A percentile compares a stretch with the other conserved stretches of the same genome.
Conservation (phyloP, 192 early-diverging fungal species). For the Backusella parvicylindrica region DNA sequence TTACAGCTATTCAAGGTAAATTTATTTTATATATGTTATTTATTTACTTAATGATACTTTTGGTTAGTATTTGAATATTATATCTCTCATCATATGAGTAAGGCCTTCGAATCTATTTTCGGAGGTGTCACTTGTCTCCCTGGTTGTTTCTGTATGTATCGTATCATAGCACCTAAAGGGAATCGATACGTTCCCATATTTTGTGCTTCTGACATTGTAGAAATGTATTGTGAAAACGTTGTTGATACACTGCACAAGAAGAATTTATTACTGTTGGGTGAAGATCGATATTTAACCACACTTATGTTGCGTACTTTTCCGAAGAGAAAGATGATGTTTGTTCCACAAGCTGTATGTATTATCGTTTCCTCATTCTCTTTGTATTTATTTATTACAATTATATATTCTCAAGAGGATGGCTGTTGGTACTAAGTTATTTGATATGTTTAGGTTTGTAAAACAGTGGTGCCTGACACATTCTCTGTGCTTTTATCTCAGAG, state of each 20-base stretch:
- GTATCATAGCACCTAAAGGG: slow-evolving; percentile 67
- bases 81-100: slow-evolving; percentile 67
- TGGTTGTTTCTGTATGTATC: slow-evolving; percentile 76
- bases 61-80: slow-evolving; percentile 71
- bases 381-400: too few species aligned
- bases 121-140: slow-evolving; percentile 69
- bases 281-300: slow-evolving; percentile 74
- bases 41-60: neutral
- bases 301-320: slow-evolving; percentile 74
- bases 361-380: too few species aligned
- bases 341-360: slow-evolving; percentile 56
- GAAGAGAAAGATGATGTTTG: slow-evolving; percentile 69
- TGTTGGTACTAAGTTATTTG: neutral
- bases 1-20: slow-evolving; percentile 80
- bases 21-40: neutral
- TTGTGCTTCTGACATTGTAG: slow-evolving; percentile 70
- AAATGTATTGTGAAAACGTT: slow-evolving; percentile 65
- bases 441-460: slow-evolving; percentile 57
- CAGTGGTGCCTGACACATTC: slow-evolving; percentile 66
- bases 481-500: slow-evolving; percentile 71
- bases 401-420: neutral
- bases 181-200: slow-evolving; percentile 66
- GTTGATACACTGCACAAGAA: slow-evolving; percentile 71
- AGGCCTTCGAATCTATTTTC: slow-evolving; percentile 72
- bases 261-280: slow-evolving; percentile 68